Conservation (phyloP, 164 flowering plant genomes). For the Sedum album region DNA sequence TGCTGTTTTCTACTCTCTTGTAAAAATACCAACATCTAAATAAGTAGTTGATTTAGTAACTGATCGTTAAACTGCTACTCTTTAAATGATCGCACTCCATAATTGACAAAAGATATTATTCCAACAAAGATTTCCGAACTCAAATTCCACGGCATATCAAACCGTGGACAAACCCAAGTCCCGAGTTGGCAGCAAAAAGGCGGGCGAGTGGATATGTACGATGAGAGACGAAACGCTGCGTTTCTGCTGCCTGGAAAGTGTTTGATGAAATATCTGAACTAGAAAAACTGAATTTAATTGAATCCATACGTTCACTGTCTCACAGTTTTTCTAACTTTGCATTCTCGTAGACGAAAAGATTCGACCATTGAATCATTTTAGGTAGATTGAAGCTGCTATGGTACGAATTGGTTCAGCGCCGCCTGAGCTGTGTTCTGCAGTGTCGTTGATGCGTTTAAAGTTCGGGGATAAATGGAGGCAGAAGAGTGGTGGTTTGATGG, state of each 20-base stretch:
- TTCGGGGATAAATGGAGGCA: background rate
- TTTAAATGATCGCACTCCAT: no score
- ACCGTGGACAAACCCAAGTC: no score
- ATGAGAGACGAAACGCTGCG: no score
- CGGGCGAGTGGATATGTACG: no score
- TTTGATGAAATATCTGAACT: background rate
- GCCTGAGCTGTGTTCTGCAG: slow-evolving; percentile 5
- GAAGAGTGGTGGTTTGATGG: background rate
- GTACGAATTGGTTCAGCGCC: background rate
- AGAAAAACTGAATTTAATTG: background rate
- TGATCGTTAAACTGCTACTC: no score
- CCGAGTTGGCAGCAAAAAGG: no score
- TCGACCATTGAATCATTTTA: background rate
- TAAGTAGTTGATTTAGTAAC: no score
- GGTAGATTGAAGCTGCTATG: background rate
- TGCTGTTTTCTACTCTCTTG: background rate
- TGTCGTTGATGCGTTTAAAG: background rate
- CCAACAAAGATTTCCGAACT: no score
- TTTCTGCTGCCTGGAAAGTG: background rate
- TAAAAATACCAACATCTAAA: no score
- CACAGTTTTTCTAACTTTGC: background rate
- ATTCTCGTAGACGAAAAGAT: background rate
- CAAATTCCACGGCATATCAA: no score
- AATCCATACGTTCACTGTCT: background rate
- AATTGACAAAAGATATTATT: no score